These are phyloP conservation scores for Penicillium fuscoglaucum DNA, from an alignment of 2,329 filamentous ascomycete species.

Conservation along the genomic window DNA sequence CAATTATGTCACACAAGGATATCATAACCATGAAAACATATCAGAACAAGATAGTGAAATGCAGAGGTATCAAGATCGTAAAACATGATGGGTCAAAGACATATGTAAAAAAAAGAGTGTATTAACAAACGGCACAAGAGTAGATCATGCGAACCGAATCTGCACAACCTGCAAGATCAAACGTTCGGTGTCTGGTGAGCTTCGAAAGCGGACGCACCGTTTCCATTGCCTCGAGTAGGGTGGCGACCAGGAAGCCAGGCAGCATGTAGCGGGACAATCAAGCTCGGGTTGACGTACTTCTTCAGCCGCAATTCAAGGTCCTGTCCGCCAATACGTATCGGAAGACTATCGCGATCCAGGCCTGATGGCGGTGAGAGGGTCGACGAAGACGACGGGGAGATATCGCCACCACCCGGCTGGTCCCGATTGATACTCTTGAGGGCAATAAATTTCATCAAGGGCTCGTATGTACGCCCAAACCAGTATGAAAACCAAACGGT, in stretches of 20 bases:
- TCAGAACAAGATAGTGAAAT: constrained; percentile 5
- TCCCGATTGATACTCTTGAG: constrained; percentile 75
- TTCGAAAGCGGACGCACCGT: constrained; percentile 21
- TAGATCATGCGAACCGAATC: background rate
- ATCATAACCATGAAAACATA: constrained; percentile 6
- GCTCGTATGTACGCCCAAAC: constrained; percentile 77
- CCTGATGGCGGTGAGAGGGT: constrained; percentile 44
- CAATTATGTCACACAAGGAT: constrained; percentile 1
- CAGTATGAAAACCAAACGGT: constrained; percentile 90
- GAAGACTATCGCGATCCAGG: constrained; percentile 46
- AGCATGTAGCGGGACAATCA: constrained; percentile 46
- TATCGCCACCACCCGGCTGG: constrained; percentile 48
- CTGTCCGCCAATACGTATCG: constrained; percentile 42
- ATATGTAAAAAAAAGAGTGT: constrained; percentile 1
- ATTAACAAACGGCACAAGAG: background rate
- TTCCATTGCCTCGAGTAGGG: constrained; percentile 20
- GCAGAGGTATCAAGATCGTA: constrained; percentile 26
- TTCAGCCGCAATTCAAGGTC: constrained; percentile 43
- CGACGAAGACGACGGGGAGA: constrained; percentile 40
- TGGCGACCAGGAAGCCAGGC: constrained; percentile 44
- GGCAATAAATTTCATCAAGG: constrained; percentile 89
- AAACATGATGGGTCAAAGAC: constrained; percentile 15
- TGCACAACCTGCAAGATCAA: background rate
- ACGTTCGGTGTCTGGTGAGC: constrained; percentile 18
- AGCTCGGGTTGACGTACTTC: constrained; percentile 50